phyloP scores from a whole-genome alignment of 306 rosid genomes.

The Adenanthera pavonina region DNA sequence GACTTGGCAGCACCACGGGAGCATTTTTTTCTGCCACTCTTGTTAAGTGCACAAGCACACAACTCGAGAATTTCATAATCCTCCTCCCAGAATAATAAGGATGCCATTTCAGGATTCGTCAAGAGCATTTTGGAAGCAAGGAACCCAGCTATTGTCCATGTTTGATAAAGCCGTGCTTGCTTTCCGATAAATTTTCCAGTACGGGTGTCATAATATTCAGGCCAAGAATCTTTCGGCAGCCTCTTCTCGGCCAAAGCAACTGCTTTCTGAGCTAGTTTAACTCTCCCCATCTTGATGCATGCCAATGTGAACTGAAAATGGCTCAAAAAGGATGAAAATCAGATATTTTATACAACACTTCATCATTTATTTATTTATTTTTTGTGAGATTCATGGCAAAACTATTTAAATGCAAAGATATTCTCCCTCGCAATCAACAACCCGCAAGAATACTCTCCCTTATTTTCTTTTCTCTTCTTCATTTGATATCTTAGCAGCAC shows the following conservation, averaged over 20 bases:
- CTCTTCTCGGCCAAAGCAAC: constrained; percentile 80
- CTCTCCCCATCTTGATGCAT: constrained; percentile 89
- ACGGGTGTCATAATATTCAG: constrained; percentile 92
- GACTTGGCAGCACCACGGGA: constrained; percentile 85
- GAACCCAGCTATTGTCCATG: constrained; percentile 95
- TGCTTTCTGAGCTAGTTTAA: constrained; percentile 78
- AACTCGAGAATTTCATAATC: constrained; percentile 86
- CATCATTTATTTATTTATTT: too few species aligned
- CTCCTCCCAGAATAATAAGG: constrained; percentile 81
- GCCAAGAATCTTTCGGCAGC: constrained; percentile 77
- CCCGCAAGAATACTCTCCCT: not conserved
- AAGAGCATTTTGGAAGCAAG: constrained; percentile 92
- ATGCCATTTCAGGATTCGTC: constrained; percentile 81
- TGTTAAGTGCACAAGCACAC: constrained; percentile 82
- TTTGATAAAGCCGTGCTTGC: constrained; percentile 81
- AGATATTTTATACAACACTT: constrained; percentile 7
- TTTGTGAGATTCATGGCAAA: not conserved
- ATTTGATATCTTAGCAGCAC: not conserved
- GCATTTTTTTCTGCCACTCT: constrained; percentile 82
- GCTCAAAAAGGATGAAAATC: not conserved
- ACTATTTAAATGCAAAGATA: constrained; percentile 2
- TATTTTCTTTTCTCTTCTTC: too few species aligned
- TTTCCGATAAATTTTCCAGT: constrained; percentile 87
- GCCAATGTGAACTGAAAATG: constrained; percentile 85
- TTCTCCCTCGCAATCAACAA: not conserved